These are phyloP conservation scores for Mallotus japonicus DNA, from an alignment of 441 rosid species.

Conservation along the genomic window DNA sequence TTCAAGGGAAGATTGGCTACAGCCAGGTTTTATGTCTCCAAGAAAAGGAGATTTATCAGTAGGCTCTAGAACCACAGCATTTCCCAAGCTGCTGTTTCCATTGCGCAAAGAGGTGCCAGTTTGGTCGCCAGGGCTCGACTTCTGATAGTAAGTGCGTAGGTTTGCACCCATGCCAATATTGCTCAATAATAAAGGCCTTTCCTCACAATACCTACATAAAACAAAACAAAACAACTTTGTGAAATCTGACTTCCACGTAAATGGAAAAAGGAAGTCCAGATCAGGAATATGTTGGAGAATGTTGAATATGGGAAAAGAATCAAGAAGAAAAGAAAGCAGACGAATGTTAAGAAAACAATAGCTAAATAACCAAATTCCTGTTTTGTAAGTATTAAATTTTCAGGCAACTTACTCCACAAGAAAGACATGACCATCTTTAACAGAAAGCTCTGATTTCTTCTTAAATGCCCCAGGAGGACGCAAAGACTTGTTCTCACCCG, in stretches of 20 bases:
- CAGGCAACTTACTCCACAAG: constrained; percentile 82
- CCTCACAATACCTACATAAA: constrained; percentile 84
- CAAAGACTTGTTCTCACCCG: constrained; percentile 84
- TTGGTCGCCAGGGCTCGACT: constrained; percentile 78
- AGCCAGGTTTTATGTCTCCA: constrained; percentile 85
- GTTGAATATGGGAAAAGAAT: not conserved
- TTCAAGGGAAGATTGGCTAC: constrained; percentile 80
- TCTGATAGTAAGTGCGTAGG: constrained; percentile 91
- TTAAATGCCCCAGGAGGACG: constrained; percentile 99
- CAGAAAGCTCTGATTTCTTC: constrained; percentile 97
- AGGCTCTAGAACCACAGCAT: constrained; percentile 69
- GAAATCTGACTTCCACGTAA: constrained; percentile 7
- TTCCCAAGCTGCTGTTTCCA: constrained; percentile 67
- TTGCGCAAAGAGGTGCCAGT: constrained; percentile 48
- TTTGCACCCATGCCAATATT: constrained; percentile 99
- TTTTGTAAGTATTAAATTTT: not conserved
- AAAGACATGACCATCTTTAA: constrained; percentile 94
- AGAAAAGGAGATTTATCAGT: constrained; percentile 96
- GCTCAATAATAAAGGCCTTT: constrained; percentile 88
- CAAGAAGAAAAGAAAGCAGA: not conserved
- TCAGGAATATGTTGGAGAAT: not conserved
- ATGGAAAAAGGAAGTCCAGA: not conserved
- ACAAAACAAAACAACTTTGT: not conserved
- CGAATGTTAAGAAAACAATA: not conserved
- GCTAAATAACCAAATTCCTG: not conserved